Evolutionary conservation across 352 stramenopile species (phyloP), one percentile per base, ranked within the genome.

Genomic region (Phytophthora idaei): DNA sequence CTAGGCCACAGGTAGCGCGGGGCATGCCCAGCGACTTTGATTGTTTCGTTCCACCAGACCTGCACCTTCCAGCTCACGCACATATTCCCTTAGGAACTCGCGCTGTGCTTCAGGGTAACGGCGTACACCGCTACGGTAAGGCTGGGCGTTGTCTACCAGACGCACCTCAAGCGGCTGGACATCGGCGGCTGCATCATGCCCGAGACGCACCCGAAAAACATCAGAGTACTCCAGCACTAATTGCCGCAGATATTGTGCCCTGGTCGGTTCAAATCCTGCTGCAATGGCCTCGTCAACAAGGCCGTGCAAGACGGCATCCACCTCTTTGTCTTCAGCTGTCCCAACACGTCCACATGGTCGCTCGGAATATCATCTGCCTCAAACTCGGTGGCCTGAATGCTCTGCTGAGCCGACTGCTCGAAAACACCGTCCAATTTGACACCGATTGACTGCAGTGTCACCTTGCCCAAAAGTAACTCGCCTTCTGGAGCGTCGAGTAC

Each of bases 161-260:
- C 17, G 61, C 12, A 68, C 52, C 21, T 68, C 44, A 1, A 68
- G 36, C 14, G 52, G 36, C 3, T 68, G 21, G 7, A 68, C 51
- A 29, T 58, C 34, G 2, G 34, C 61, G 1, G 61, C 12, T 8
- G 57, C 61, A 41, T 69, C 53, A 2, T 32, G 52, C 1, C 45
- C 36, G 7, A 67, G 25, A 5, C 36, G 34, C 1, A 58, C 4
- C 21, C 52, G 3, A 17, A 68, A 68, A 7, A 68, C 27, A 14
- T 63, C 61, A 2, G 44, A n/a, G 5, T 59, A 54, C 2, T 46
- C 29, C 0, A 53, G 0, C 10, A 68, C 52, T 4, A 62, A 4
- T 8, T 17, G 6, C 2, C 45, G 27, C 4, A 68, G 52, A 4
- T 45, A 1, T 21, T 53, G 27, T 1, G 34, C 49, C 2, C 5